Conservation (phyloP, 2,329 filamentous ascomycete genomes). For the Orbilia ellipsospora region DNA sequence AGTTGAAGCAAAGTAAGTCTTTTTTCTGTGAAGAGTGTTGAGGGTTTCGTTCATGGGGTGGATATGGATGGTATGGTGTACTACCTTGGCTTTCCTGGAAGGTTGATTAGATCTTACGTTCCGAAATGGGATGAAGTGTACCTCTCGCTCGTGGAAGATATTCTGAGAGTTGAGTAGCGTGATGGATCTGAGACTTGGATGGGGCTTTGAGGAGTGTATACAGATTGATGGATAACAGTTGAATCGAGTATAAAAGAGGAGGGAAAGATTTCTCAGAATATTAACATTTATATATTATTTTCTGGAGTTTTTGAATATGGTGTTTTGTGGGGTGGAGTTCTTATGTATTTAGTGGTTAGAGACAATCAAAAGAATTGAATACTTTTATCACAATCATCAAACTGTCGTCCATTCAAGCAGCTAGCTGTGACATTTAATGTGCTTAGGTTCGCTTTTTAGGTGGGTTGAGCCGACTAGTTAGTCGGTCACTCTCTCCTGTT, state of each 20-base stretch:
- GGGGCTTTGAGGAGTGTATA: slow-evolving; percentile 14
- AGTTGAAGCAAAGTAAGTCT: not conserved
- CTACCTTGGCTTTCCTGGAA: slow-evolving; percentile 23
- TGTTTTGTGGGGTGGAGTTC: slow-evolving; percentile 2
- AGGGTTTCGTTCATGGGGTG: slow-evolving; percentile 7
- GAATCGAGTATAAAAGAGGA: slow-evolving; percentile 2
- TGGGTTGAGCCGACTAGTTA: too few species aligned
- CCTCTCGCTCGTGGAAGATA: slow-evolving; percentile 2
- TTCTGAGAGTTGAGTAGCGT: slow-evolving; percentile 14
- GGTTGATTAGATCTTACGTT: slow-evolving; percentile 21
- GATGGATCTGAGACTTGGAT: not conserved
- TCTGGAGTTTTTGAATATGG: not conserved
- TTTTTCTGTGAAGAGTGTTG: not conserved
- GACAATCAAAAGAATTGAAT: not conserved
- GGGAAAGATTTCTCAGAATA: slow-evolving; percentile 16
- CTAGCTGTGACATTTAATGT: too few species aligned
- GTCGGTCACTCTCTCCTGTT: too few species aligned
- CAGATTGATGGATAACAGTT: not conserved
- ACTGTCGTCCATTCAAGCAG: too few species aligned
- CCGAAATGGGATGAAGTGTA: slow-evolving; percentile 22
- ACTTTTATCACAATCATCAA: not conserved
- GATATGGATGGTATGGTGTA: not conserved
- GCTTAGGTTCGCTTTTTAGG: too few species aligned
- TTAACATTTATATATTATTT: slow-evolving; percentile 3
- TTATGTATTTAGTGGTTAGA: not conserved